Percentiles rank a stretch among this genome's conserved stretches.
Evolutionary conservation across 768 basidiomycete genomes (phyloP).

Genomic region (Gautieria morchelliformis): DNA sequence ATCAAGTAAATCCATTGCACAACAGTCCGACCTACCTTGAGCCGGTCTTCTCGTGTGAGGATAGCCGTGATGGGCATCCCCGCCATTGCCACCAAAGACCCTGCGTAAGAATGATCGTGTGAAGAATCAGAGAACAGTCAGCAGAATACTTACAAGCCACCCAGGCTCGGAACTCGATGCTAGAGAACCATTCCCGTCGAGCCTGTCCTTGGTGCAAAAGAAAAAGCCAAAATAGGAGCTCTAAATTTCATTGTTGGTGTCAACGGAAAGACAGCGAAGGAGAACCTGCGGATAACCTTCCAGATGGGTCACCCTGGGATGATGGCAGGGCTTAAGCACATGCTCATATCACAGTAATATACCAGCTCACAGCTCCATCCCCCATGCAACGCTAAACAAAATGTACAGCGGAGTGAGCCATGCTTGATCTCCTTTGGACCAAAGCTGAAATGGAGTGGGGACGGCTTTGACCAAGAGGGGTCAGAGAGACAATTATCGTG

Average conservation of each 20-base stretch:
- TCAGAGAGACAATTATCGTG: slow-evolving; percentile 9
- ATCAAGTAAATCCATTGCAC: neutral
- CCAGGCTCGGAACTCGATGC: slow-evolving; percentile 73
- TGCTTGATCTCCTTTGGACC: slow-evolving; percentile 32
- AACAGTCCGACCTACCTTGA: slow-evolving; percentile 34
- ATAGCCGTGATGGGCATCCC: slow-evolving; percentile 68
- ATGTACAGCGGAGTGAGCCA: slow-evolving; percentile 67
- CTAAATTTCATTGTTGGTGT: slow-evolving; percentile 25
- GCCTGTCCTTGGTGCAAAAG: slow-evolving; percentile 66
- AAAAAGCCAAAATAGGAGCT: slow-evolving; percentile 77
- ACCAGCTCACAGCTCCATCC: slow-evolving; percentile 58
- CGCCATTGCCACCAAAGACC: slow-evolving; percentile 47
- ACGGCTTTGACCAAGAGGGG: slow-evolving; percentile 29
- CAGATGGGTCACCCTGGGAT: slow-evolving; percentile 62
- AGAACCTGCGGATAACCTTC: slow-evolving; percentile 41
- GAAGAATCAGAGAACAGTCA: slow-evolving; percentile 1
- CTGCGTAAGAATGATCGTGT: slow-evolving; percentile 16
- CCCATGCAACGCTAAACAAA: slow-evolving; percentile 64
- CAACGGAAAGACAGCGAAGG: neutral
- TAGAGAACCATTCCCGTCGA: slow-evolving; percentile 68
- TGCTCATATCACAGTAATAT: neutral
- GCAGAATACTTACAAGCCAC: slow-evolving; percentile 39
- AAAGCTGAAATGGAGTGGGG: slow-evolving; percentile 47
- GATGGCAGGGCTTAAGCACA: neutral
- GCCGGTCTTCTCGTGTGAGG: slow-evolving; percentile 45